Base-by-base conservation (phyloP, 495 filamentous ascomycete species). In the Ramalina intermedia region DNA sequence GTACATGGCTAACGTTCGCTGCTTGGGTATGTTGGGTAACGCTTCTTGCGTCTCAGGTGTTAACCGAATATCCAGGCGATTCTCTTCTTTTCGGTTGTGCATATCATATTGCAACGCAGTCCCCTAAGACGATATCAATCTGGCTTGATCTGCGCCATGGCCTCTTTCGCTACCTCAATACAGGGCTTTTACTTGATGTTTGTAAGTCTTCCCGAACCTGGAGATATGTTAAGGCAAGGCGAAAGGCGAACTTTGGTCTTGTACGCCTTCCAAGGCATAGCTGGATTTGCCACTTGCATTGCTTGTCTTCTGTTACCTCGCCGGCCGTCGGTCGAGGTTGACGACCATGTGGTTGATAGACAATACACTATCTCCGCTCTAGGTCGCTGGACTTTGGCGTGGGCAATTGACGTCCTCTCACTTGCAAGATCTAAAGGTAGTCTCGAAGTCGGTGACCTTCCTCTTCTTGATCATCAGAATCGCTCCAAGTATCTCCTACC, bases 371-470 rank as follows among this genome's bases (percentile, higher is more conserved):
- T 65, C 9, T 80, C 80, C 4, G 71, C 78, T 0, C 63, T 79
- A 39, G 70, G 64, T 38, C 75, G 79, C 26, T 81, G 76, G 57
- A 84, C 70, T 7, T 88, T 78, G 55, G 56, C 59, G 35, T 90
- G 84, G 84, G 71, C 74, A 8, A 60, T 51, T 4, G 54, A 53
- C 2, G 29, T 87, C 0, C 70, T 89, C 21, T 51, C 59, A 2
- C 63, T 72, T 37, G 75, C 79, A 1, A 60, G 64, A 16, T 63
- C 68, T 48, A 75, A 79, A 49, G 73, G 73, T 29, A 64, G 65
- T 14, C 62, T 91, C 2, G 72, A 78, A 6, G 55, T 85, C 26
- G 63, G 64, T 3, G 78, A 84, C 52, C 58, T 88, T 4, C 75
- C 79, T 0, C 71, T 70, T 36, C 63, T 75, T 6, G 69, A 79